These are phyloP conservation scores for Mycena leptocephala DNA, from an alignment of 768 basidiomycete genomes.

Conservation along the genomic window DNA sequence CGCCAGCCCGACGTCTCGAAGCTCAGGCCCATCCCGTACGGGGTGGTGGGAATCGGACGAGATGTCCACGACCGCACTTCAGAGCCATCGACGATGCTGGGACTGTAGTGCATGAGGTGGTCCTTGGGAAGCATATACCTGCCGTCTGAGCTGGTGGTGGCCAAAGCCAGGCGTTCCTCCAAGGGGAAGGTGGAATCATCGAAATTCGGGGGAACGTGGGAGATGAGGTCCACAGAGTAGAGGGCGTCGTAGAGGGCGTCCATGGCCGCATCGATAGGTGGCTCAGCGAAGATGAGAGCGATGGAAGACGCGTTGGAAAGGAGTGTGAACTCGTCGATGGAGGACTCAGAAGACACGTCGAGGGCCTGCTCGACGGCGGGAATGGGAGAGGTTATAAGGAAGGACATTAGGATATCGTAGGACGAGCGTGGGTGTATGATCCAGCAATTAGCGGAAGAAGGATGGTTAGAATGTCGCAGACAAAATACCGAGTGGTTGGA, in stretches of 20 bases:
- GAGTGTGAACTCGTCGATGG: background rate
- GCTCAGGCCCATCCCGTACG: conserved; percentile 5
- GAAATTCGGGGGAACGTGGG: background rate
- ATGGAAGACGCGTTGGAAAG: background rate
- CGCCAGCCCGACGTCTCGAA: conserved; percentile 11
- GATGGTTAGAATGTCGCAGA: background rate
- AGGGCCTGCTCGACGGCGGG: background rate
- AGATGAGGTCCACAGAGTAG: background rate
- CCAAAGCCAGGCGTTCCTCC: background rate
- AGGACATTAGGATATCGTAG: background rate
- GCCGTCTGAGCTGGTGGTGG: background rate
- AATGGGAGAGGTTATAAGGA: background rate
- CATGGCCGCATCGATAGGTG: background rate
- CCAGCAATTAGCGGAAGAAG: background rate
- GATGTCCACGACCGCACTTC: background rate
- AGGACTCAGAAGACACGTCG: background rate
- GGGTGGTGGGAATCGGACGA: background rate
- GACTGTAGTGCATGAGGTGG: background rate
- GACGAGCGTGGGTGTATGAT: background rate
- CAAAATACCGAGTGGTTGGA: background rate
- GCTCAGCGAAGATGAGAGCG: too few relatives aligned
- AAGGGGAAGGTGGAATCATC: background rate
- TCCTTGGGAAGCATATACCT: background rate
- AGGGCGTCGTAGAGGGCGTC: background rate
- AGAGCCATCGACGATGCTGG: background rate